Evolutionary conservation across 768 basidiomycete species (phyloP).

Genomic region (Mrakia blollopis): DNA sequence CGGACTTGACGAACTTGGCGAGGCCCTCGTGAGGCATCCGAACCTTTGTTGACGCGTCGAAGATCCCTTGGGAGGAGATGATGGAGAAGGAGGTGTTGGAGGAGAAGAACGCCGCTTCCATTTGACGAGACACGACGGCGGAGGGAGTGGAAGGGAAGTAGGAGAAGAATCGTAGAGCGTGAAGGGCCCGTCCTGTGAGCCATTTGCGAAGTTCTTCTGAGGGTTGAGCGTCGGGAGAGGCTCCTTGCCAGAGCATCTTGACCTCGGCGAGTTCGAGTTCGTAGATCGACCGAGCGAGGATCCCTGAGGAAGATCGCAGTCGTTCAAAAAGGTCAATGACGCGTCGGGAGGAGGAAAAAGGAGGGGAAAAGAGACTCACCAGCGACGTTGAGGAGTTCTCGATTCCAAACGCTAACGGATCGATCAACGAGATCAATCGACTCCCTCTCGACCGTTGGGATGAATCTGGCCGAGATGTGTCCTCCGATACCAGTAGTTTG

Average conservation of each 20-base stretch:
- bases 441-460: slow-evolving; percentile 93
- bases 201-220: slow-evolving; percentile 37
- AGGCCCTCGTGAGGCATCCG: slow-evolving; percentile 70
- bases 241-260: slow-evolving; percentile 23
- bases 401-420: slow-evolving; percentile 70
- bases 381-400: slow-evolving; percentile 62
- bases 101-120: slow-evolving; percentile 74
- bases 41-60: slow-evolving; percentile 56
- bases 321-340: not conserved
- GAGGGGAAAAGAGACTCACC: not conserved
- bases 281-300: slow-evolving; percentile 75
- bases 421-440: slow-evolving; percentile 83
- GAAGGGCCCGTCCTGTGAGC: slow-evolving; percentile 61
- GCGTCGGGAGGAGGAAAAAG: not conserved
- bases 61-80: slow-evolving; percentile 69
- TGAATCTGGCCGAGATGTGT: slow-evolving; percentile 73
- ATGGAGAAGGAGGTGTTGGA: slow-evolving; percentile 62
- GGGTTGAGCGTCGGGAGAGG: not conserved
- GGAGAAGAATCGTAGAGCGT: slow-evolving; percentile 82
- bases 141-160: slow-evolving; percentile 85
- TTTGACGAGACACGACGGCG: slow-evolving; percentile 61
- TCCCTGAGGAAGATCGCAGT: slow-evolving; percentile 49
- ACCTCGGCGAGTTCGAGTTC: slow-evolving; percentile 66
- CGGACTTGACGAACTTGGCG: slow-evolving; percentile 65
- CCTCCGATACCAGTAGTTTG: slow-evolving; percentile 82